These are phyloP conservation scores for Daedalea quercina DNA, from an alignment of 768 basidiomycete species.

Conservation along the genomic window DNA sequence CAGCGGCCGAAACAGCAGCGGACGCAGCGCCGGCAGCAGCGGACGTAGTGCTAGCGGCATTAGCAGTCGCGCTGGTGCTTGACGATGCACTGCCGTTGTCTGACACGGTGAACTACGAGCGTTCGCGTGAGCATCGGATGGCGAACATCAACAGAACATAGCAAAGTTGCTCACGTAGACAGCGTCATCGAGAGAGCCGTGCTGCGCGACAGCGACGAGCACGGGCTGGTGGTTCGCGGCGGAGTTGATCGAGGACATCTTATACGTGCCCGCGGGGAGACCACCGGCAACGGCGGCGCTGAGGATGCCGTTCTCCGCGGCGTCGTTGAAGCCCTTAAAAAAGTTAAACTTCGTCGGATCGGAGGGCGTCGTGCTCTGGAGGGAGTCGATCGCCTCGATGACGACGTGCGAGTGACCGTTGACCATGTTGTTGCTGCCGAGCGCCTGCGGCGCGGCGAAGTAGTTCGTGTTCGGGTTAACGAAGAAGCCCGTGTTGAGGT, in stretches of 20 bases:
- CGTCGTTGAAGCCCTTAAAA: constrained; percentile 52
- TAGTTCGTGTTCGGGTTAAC: constrained; percentile 49
- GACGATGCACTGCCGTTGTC: constrained; percentile 8
- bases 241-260: constrained; percentile 35
- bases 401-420: constrained; percentile 54
- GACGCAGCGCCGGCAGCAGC: constrained; percentile 12
- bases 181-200: constrained; percentile 34
- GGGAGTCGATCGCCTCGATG: constrained; percentile 36
- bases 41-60: constrained; percentile 9
- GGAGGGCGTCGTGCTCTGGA: constrained; percentile 36
- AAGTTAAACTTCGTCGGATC: constrained; percentile 51
- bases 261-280: constrained; percentile 37
- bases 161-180: constrained; percentile 32
- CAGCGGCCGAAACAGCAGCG: constrained; percentile 21
- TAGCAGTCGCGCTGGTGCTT: constrained; percentile 8
- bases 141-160: too few relatives aligned
- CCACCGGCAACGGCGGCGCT: constrained; percentile 34
- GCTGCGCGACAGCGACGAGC: constrained; percentile 36
- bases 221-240: constrained; percentile 40
- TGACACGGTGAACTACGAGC: constrained; percentile 13
- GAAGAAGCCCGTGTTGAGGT: constrained; percentile 50
- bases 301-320: constrained; percentile 37
- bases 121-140: neutral
- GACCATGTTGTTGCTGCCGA: constrained; percentile 36
- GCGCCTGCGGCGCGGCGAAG: constrained; percentile 46